Base-by-base conservation (phyloP, 441 rosid genomes). In the Gossypium trilobum region DNA sequence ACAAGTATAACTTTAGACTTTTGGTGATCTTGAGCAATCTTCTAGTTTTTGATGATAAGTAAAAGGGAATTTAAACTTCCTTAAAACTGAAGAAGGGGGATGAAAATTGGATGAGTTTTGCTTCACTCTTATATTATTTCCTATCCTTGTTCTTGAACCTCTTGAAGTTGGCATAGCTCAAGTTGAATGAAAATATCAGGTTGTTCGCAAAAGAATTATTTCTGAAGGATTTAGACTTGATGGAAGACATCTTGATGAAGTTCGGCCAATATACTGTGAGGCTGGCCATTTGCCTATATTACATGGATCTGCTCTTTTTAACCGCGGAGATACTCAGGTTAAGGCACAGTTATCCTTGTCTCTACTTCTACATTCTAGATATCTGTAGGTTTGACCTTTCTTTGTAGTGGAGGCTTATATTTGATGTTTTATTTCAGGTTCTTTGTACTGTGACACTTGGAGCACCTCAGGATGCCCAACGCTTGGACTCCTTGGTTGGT, bases 321-420 rank as follows among this genome's bases (percentile, higher is more conserved):
- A 89, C 65, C 98, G 99, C 58, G 99, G 99, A 73, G 98, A 92
- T 77, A 95, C 99, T 1, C 99, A 95, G 95, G 99, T 89, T 60
- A 39, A 48, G 42, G 58, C 31, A 68, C 68, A 2, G 23, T 5
- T 60, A 46, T 33, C 3, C 69, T 14, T 70, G 66, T 16, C 22
- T 17, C 20, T 56, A 62, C 25, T 1, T 23, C 23, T 14, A 69
- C n/a, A 22, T 0, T 33, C 23, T 14, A 62, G 25, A 17, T 16
- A 33, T 42, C 39, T 4, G 23, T 46, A 7, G 3, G 20, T 10
- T 80, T 19, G 5, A 46, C 48, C 25, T 70, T 42, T 54, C 56
- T 72, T 23, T 74, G 51, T 5, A 44, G 42, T 25, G 39, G 20
- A 22, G 20, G 50, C 68, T 54, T 16, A 19, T 46, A 46, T 65